Evolutionary conservation across 192 early-diverging fungal genomes (phyloP).

Genomic region (Backusella mclennaniae): DNA sequence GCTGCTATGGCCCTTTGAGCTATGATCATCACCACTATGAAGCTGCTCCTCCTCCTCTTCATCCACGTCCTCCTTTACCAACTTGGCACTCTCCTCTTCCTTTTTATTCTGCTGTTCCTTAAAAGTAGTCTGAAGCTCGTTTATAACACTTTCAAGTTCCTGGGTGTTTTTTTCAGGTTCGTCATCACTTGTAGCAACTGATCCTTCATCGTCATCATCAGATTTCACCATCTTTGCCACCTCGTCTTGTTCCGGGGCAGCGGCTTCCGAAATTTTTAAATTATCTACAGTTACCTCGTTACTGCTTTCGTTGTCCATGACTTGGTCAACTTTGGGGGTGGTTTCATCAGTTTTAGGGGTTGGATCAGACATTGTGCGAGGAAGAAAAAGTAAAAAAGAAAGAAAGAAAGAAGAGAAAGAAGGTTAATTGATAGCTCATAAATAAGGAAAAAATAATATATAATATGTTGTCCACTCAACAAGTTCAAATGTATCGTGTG

Average conservation of each 20-base stretch:
- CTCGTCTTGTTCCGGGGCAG: background rate
- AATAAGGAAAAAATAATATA: background rate
- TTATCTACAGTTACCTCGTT: background rate
- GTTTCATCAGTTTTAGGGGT: background rate
- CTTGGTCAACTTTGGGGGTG: too few species aligned
- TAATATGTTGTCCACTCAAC: background rate
- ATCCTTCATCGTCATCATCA: background rate
- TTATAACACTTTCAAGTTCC: background rate
- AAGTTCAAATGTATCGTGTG: background rate
- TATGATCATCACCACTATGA: background rate
- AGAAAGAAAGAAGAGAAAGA: background rate
- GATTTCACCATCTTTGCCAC: background rate
- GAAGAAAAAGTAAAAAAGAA: background rate
- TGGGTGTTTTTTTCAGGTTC: background rate
- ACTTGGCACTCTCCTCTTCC: background rate
- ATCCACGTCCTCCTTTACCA: background rate
- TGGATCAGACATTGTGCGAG: background rate
- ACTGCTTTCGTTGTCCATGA: too few species aligned
- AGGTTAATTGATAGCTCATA: background rate
- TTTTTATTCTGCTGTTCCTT: background rate
- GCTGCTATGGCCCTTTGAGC: background rate
- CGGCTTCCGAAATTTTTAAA: slow-evolving; percentile 1
- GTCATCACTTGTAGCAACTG: background rate
- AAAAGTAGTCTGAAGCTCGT: background rate
- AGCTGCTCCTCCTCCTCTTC: background rate